phyloP scores from a whole-genome alignment of 805 yeast genomes.

The Pichia occidentalis region DNA sequence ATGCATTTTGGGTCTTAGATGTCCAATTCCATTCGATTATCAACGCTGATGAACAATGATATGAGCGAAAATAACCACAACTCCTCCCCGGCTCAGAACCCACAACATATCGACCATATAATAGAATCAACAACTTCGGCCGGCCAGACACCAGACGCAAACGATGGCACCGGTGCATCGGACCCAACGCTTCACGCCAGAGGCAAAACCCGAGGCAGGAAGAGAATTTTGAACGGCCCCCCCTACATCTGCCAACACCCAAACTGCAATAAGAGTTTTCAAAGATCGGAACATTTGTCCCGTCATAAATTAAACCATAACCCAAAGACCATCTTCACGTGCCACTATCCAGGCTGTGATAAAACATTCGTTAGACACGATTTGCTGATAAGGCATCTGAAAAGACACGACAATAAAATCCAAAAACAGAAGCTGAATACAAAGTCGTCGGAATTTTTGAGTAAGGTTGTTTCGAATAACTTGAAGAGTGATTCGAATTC shows the following conservation, averaged over 20 bases:
- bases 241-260: constrained; percentile 37
- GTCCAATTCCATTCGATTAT: no score
- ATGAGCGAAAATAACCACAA: no score
- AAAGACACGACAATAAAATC: constrained; percentile 33
- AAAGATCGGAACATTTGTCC: constrained; percentile 57
- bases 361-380: constrained; percentile 62
- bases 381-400: constrained; percentile 39
- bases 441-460: constrained; percentile 8
- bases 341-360: constrained; percentile 41
- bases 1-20: no score
- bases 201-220: constrained; percentile 14
- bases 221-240: constrained; percentile 22
- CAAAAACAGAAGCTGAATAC: constrained; percentile 7
- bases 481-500: background rate
- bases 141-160: background rate
- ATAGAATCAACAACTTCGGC: background rate
- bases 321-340: constrained; percentile 47
- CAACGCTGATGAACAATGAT: no score
- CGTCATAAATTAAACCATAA: constrained; percentile 59
- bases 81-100: no score
- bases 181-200: constrained; percentile 2
- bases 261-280: constrained; percentile 50
- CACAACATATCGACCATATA: no score
- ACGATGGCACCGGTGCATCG: background rate
- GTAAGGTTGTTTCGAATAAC: constrained; percentile 11